Evolutionary conservation across 139 green algal genomes (phyloP), one percentile per base, ranked within the genome.

Genomic region (Closterium sp.): DNA sequence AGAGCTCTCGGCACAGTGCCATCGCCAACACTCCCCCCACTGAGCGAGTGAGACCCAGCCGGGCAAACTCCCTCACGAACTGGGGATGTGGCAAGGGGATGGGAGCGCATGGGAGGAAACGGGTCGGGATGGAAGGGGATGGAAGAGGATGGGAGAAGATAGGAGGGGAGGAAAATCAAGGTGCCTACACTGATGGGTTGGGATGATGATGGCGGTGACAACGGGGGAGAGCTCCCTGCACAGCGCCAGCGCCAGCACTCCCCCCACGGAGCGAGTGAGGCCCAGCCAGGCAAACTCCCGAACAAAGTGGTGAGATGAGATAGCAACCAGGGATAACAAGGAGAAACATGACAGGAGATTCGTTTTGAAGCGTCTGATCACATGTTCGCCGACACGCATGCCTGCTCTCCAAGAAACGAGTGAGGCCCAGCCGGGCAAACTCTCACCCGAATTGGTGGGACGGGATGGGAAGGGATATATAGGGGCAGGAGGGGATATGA

Each of bases 181-280:
- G 0, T 98, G 97, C 79, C 95, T 97, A 50, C 98, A 98, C 27
- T 99, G 97, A 1, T 98, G 93, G 3, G 98, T 98, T 9, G 98
- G 97, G 62, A 99, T 85, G 95, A 99, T 99, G 95, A 99, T 99
- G 84, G 97, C 97, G 13, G 98, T 99, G 17, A 99, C 97, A 4
- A 99, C 98, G 0, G 98, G 98, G 0, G 97, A 99, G 28, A 99
- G 96, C 96, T 99, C 98, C 1, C 98, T 95, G 2, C 96, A 95
- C 28, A 99, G 96, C 9, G 98, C 98, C 90, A 99, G 96, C 1
- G 96, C 97, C 92, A 99, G 95, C 28, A 99, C 98, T 32, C 98
- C 98, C 45, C 98, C 98, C 42, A 99, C 98, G 30, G 97, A 98
- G 21, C 97, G 95, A 0, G 98, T 99, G 70, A 94, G 86, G 30